Percentiles rank a stretch among this genome's conserved stretches.
phyloP scores from a whole-genome alignment of 1,284 basidiomycete genomes.

The Salmacisia buchloeana region DNA sequence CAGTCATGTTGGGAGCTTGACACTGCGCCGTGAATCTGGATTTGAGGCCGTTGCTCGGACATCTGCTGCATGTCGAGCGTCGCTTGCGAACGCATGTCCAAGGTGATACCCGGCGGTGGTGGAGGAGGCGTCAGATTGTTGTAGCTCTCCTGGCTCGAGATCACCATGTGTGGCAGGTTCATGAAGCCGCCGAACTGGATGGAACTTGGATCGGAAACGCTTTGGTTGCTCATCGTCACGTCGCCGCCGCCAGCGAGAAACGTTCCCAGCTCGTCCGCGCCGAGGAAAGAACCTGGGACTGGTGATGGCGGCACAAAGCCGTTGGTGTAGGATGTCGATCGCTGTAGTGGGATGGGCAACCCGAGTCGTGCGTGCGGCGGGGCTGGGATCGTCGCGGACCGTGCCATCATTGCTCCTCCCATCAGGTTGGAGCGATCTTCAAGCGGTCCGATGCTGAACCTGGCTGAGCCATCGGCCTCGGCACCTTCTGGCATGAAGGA shows the following conservation, averaged over 20 bases:
- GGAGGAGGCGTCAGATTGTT: constrained; percentile 6
- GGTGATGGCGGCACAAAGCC: neutral
- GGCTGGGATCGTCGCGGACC: neutral
- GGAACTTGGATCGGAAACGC: neutral
- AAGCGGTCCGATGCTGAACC: neutral
- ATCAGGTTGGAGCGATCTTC: neutral
- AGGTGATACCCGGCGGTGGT: neutral
- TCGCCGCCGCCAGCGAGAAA: neutral
- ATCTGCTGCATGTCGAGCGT: neutral
- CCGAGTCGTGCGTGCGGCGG: neutral
- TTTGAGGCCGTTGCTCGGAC: neutral
- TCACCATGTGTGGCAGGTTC: constrained; percentile 3
- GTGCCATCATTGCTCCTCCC: constrained; percentile 1
- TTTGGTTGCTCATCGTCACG: neutral
- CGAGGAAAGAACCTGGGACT: neutral
- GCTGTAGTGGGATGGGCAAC: neutral
- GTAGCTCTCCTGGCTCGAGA: constrained; percentile 6
- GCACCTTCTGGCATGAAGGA: neutral
- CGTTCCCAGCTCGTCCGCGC: neutral
- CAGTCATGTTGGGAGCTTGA: constrained; percentile 1
- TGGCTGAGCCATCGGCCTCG: neutral
- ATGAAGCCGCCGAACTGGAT: neutral
- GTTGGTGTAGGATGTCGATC: constrained; percentile 4
- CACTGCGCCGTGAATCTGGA: neutral
- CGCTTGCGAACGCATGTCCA: neutral